These are phyloP conservation scores for Amanita rubescens DNA, from an alignment of 768 basidiomycete genomes.

Conservation along the genomic window DNA sequence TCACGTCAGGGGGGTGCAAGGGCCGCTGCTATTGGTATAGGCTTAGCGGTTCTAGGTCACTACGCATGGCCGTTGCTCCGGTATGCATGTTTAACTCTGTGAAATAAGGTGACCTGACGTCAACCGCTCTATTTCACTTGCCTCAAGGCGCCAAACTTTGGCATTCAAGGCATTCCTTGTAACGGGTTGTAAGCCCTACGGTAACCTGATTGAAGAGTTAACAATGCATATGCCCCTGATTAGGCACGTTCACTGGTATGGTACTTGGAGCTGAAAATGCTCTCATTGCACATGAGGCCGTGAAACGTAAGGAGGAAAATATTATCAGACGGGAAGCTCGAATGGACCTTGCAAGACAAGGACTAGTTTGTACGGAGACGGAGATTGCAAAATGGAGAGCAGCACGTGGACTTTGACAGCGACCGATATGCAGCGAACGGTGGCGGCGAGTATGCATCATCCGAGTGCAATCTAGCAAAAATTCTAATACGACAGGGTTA, in stretches of 20 bases:
- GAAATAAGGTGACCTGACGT: neutral
- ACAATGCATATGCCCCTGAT: slow-evolving; percentile 9
- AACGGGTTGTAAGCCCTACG: slow-evolving; percentile 49
- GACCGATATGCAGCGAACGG: too few relatives aligned
- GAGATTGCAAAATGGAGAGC: slow-evolving; percentile 78
- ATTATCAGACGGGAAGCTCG: slow-evolving; percentile 65
- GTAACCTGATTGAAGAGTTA: slow-evolving; percentile 2
- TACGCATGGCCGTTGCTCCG: slow-evolving; percentile 68
- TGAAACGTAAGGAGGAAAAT: slow-evolving; percentile 60
- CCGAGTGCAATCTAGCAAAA: neutral
- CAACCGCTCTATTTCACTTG: neutral
- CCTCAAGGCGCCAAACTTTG: slow-evolving; percentile 63
- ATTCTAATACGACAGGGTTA: neutral
- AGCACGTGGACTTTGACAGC: slow-evolving; percentile 23
- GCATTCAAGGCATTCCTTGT: slow-evolving; percentile 78
- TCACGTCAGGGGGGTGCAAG: slow-evolving; percentile 43
- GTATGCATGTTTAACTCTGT: slow-evolving; percentile 23
- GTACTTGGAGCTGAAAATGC: slow-evolving; percentile 73
- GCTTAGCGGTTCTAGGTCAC: slow-evolving; percentile 56
- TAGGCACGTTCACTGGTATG: slow-evolving; percentile 60
- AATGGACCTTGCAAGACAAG: slow-evolving; percentile 64
- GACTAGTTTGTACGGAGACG: slow-evolving; percentile 74
- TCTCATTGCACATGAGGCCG: slow-evolving; percentile 60
- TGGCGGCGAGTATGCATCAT: neutral
- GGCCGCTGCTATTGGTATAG: slow-evolving; percentile 47